A percentile compares a stretch with the other conserved stretches of the same genome.
Evolutionary conservation across 805 yeast species (phyloP).

Genomic region (Lachancea kluyveri): DNA sequence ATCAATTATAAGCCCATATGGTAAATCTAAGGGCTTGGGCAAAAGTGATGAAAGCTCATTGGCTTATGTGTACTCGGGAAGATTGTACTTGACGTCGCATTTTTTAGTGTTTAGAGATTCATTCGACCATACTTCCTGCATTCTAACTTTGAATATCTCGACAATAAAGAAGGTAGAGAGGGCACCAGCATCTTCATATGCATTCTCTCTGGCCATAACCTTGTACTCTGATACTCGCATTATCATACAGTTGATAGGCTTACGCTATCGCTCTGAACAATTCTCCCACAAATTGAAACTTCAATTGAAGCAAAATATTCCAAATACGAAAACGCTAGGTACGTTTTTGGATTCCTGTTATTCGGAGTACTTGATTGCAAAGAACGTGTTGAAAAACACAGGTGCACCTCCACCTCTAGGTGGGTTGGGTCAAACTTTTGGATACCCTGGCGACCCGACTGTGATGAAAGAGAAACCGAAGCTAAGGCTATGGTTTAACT

Average conservation of each 20-base stretch:
- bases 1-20: slow-evolving; percentile 27
- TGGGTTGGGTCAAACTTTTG: slow-evolving; percentile 79
- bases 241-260: slow-evolving; percentile 69
- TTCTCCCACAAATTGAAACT: slow-evolving; percentile 67
- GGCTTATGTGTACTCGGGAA: slow-evolving; percentile 47
- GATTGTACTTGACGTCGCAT: slow-evolving; percentile 65
- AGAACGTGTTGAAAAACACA: slow-evolving; percentile 31
- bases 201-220: slow-evolving; percentile 68
- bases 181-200: slow-evolving; percentile 66
- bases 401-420: slow-evolving; percentile 59
- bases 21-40: slow-evolving; percentile 12
- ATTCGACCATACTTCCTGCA: slow-evolving; percentile 61
- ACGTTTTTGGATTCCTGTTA: slow-evolving; percentile 67
- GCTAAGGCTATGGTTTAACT: slow-evolving; percentile 90
- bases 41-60: slow-evolving; percentile 13
- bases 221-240: slow-evolving; percentile 61
- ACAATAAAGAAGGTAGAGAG: slow-evolving; percentile 83
- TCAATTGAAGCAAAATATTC: slow-evolving; percentile 55
- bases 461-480: slow-evolving; percentile 75
- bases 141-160: slow-evolving; percentile 65
- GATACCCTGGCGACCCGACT: slow-evolving; percentile 85
- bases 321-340: slow-evolving; percentile 53
- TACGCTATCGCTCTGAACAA: slow-evolving; percentile 70
- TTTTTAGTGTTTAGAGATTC: slow-evolving; percentile 70
- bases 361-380: slow-evolving; percentile 76